Evolutionary conservation across 495 filamentous ascomycete species (phyloP).

Genomic region (Opeltia flavorubescens): DNA sequence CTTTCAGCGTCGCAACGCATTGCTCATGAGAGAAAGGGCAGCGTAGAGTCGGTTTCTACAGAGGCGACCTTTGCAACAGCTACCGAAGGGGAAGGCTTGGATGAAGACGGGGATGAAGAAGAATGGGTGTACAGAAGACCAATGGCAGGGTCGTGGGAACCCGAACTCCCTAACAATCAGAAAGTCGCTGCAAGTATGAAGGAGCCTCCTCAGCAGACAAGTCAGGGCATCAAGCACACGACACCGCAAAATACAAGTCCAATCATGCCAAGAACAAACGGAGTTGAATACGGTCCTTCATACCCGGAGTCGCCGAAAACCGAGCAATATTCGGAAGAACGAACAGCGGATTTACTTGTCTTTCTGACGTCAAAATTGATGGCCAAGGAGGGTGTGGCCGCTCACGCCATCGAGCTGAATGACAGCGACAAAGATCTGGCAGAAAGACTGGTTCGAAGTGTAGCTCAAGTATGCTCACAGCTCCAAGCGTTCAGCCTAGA

Average conservation of each 20-base stretch:
- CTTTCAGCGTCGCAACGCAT: not conserved
- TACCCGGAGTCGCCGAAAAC: no score
- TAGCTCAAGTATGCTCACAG: constrained; percentile 53
- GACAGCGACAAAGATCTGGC: constrained; percentile 61
- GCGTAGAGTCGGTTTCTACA: constrained; percentile 57
- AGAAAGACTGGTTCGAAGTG: constrained; percentile 59
- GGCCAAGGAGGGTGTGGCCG: constrained; percentile 10
- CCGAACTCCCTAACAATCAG: constrained; percentile 14
- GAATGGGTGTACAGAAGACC: constrained; percentile 17
- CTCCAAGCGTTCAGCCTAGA: constrained; percentile 41
- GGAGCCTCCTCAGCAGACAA: not conserved
- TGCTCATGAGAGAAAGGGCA: constrained; percentile 40
- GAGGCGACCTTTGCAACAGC: constrained; percentile 76
- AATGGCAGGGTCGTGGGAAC: constrained; percentile 22
- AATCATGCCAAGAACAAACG: no score
- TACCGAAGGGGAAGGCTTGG: constrained; percentile 42
- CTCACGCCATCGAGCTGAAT: constrained; percentile 36
- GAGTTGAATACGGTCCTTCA: no score
- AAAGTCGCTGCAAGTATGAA: not conserved
- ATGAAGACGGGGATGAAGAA: constrained; percentile 27
- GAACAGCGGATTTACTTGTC: constrained; percentile 24
- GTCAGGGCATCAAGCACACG: not conserved
- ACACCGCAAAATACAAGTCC: not conserved
- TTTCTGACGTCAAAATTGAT: not conserved
- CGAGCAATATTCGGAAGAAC: no score